Percentiles rank a stretch among this genome's conserved stretches.
phyloP scores from a whole-genome alignment of 2,329 filamentous ascomycete genomes.

The Phaeosphaeriaceae sp. region DNA sequence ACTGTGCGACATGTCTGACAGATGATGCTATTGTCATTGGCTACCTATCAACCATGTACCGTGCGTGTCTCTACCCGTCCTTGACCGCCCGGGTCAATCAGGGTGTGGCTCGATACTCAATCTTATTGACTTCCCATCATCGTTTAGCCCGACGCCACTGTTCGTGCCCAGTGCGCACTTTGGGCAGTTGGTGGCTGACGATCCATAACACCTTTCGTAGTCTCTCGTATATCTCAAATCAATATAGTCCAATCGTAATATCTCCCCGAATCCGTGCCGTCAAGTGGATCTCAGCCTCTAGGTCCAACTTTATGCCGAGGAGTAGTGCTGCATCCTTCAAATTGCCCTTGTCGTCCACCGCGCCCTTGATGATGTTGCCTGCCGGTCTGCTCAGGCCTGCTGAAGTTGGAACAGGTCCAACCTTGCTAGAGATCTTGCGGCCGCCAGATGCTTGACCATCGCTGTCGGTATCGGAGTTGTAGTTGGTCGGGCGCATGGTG shows the following conservation, averaged over 20 bases:
- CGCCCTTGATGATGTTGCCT: constrained; percentile 60
- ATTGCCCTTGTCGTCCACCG: constrained; percentile 64
- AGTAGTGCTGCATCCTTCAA: constrained; percentile 65
- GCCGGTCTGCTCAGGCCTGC: constrained; percentile 50
- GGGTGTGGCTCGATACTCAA: neutral
- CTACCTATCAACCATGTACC: neutral
- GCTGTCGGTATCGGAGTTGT: constrained; percentile 48
- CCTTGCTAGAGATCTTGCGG: constrained; percentile 41
- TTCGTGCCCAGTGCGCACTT: neutral
- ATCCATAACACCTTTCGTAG: neutral
- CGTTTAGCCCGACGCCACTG: too few species aligned
- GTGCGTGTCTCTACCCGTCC: neutral
- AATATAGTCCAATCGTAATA: constrained; percentile 66
- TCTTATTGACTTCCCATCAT: neutral
- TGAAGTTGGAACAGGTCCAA: constrained; percentile 46
- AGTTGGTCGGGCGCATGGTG: constrained; percentile 37
- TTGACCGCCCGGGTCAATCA: neutral
- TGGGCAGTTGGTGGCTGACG: neutral
- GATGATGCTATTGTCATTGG: constrained; percentile 1
- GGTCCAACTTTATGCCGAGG: constrained; percentile 68
- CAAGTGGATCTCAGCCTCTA: constrained; percentile 68
- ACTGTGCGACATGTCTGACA: neutral
- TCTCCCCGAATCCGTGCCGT: constrained; percentile 67
- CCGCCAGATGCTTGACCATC: constrained; percentile 50
- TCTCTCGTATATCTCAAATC: constrained; percentile 21